These are phyloP conservation scores for Lasiosphaeria hispida DNA, from an alignment of 495 filamentous ascomycete species.

Conservation along the genomic window DNA sequence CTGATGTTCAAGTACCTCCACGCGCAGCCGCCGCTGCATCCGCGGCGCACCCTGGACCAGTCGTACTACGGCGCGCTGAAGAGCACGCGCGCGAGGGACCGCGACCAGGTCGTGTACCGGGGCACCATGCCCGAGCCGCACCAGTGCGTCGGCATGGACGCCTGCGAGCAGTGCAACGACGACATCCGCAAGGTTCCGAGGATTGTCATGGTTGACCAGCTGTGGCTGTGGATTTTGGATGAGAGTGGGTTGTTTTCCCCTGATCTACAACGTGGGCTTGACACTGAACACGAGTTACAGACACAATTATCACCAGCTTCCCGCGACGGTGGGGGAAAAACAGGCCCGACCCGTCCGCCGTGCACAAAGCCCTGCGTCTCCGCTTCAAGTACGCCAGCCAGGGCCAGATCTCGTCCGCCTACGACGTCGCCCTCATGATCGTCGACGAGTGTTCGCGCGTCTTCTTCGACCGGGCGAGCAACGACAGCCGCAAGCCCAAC, in stretches of 20 bases:
- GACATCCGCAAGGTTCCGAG: conserved; percentile 49
- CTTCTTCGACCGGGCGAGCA: conserved; percentile 58
- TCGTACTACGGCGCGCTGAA: conserved; percentile 61
- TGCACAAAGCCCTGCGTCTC: conserved; percentile 54
- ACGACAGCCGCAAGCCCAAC: conserved; percentile 44
- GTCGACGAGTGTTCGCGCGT: conserved; percentile 60
- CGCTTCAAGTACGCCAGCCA: conserved; percentile 31
- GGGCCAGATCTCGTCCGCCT: conserved; percentile 62
- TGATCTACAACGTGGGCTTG: too few species aligned
- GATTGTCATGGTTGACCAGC: conserved; percentile 67
- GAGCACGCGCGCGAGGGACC: conserved; percentile 57
- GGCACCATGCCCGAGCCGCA: conserved; percentile 24
- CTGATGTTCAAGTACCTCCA: conserved; percentile 58
- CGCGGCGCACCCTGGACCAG: conserved; percentile 64
- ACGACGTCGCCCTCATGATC: conserved; percentile 61
- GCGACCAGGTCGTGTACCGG: conserved; percentile 66
- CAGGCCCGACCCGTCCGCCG: conserved; percentile 61
- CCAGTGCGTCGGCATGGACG: conserved; percentile 21
- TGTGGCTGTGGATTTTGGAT: conserved; percentile 67
- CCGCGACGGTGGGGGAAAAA: conserved; percentile 62
- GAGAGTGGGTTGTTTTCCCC: conserved; percentile 24
- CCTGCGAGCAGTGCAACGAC: conserved; percentile 23
- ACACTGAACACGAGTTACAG: conserved; percentile 11
- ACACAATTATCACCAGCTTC: conserved; percentile 62
- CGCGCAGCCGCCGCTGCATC: conserved; percentile 56